A percentile compares a stretch with the other conserved stretches of the same genome.
Conservation (phyloP, 2,329 filamentous ascomycete genomes). For the Penicillium olsonii region DNA sequence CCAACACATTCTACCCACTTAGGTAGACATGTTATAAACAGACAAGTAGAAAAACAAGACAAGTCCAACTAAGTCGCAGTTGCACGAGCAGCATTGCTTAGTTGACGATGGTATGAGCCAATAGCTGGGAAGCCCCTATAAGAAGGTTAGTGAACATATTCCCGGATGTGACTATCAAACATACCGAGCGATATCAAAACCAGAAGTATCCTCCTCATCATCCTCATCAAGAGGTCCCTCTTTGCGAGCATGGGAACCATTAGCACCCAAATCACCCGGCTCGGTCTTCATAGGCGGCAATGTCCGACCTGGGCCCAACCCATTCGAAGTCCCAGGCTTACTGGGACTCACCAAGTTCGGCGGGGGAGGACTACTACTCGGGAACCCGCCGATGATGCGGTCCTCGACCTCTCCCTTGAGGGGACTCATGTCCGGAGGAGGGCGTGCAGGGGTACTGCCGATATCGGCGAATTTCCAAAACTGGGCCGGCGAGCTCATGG, state of each 20-base stretch:
- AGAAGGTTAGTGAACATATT: slow-evolving; percentile 4
- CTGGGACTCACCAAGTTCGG: slow-evolving; percentile 48
- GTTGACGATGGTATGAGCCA: slow-evolving; percentile 47
- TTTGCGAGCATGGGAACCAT: slow-evolving; percentile 17
- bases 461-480: slow-evolving; percentile 54
- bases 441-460: slow-evolving; percentile 47
- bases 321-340: slow-evolving; percentile 41
- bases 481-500: slow-evolving; percentile 52
- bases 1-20: slow-evolving; percentile 7
- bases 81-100: slow-evolving; percentile 41
- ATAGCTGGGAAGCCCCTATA: slow-evolving; percentile 52
- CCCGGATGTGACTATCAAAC: slow-evolving; percentile 11
- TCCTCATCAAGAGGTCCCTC: slow-evolving; percentile 34
- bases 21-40: slow-evolving; percentile 20
- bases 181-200: slow-evolving; percentile 51
- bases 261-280: slow-evolving; percentile 23
- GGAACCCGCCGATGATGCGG: slow-evolving; percentile 39
- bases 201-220: slow-evolving; percentile 42
- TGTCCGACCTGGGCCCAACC: slow-evolving; percentile 30
- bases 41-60: background rate
- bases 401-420: slow-evolving; percentile 46
- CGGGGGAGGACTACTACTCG: slow-evolving; percentile 52
- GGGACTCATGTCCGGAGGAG: slow-evolving; percentile 49
- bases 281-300: slow-evolving; percentile 36
- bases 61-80: slow-evolving; percentile 30